phyloP scores from a whole-genome alignment of 805 yeast species.

The Kodamaea laetipori region DNA sequence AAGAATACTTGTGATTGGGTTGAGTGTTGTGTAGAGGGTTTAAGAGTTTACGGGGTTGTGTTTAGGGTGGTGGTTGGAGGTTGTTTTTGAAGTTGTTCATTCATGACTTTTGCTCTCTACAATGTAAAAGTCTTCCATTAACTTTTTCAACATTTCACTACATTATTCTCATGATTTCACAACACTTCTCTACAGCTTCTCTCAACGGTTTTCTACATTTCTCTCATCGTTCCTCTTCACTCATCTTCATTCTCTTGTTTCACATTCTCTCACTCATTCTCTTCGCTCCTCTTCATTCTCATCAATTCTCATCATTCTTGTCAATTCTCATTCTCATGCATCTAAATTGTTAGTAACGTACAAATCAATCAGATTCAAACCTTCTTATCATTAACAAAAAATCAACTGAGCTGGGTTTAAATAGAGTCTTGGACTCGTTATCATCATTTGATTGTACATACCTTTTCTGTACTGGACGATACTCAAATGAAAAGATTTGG shows the following conservation, averaged over 20 bases:
- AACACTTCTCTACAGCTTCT: no score
- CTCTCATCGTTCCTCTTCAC: not conserved
- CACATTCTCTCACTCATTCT: not conserved
- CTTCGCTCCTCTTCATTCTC: not conserved
- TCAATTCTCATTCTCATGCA: no score
- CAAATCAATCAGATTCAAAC: slow-evolving; percentile 19
- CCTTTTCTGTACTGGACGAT: slow-evolving; percentile 4
- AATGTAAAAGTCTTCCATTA: no score
- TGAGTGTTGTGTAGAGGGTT: no score
- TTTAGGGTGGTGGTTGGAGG: no score
- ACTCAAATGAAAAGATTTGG: slow-evolving; percentile 1
- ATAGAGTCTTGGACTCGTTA: slow-evolving; percentile 43
- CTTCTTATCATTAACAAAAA: slow-evolving; percentile 43
- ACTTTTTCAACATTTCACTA: no score
- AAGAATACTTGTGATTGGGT: no score
- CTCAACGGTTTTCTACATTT: no score
- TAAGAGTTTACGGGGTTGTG: no score
- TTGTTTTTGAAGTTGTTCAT: no score
- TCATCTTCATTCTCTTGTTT: not conserved
- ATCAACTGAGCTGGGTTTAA: slow-evolving; percentile 49
- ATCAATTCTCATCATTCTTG: not conserved
- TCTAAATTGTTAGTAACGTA: slow-evolving; percentile 10
- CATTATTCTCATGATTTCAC: no score
- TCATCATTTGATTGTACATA: slow-evolving; percentile 31
- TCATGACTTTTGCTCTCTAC: no score